A percentile compares a stretch with the other conserved stretches of the same genome.
Conservation (phyloP, 1,284 basidiomycete genomes). For the Cryptococcus sp. region DNA sequence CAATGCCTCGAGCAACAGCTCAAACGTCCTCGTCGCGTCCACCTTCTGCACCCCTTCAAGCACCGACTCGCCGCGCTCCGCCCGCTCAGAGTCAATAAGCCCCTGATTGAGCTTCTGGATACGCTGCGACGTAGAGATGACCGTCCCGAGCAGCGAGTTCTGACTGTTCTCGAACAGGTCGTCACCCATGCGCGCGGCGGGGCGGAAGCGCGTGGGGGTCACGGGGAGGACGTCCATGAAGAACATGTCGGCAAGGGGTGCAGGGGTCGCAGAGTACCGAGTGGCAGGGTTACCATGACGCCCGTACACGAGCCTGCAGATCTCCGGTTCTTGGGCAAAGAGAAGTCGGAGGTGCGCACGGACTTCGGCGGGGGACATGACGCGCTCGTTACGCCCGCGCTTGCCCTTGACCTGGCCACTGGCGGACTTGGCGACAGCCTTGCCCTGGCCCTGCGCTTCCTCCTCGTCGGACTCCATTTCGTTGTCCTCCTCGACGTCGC, state of each 20-base stretch:
- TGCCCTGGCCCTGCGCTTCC: slow-evolving; percentile 56
- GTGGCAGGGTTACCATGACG: slow-evolving; percentile 79
- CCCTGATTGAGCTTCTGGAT: slow-evolving; percentile 74
- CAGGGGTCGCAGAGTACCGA: slow-evolving; percentile 11
- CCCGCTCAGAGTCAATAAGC: slow-evolving; percentile 53
- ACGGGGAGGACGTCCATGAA: slow-evolving; percentile 93
- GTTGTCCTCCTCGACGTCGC: slow-evolving; percentile 53
- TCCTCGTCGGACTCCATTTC: slow-evolving; percentile 43
- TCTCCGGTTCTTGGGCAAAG: slow-evolving; percentile 75
- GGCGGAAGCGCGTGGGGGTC: slow-evolving; percentile 92
- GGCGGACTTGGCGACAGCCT: slow-evolving; percentile 62
- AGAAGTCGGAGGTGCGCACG: slow-evolving; percentile 86
- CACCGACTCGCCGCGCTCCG: slow-evolving; percentile 54
- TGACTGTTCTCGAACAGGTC: slow-evolving; percentile 94
- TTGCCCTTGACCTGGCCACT: slow-evolving; percentile 71
- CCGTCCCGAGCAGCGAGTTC: slow-evolving; percentile 84
- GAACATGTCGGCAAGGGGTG: slow-evolving; percentile 73
- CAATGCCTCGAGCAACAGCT: slow-evolving; percentile 71
- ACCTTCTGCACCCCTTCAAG: slow-evolving; percentile 45
- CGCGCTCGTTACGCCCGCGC: slow-evolving; percentile 78
- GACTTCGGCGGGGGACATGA: slow-evolving; percentile 86
- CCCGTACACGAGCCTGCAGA: slow-evolving; percentile 86
- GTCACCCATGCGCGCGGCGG: slow-evolving; percentile 88
- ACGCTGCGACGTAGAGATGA: slow-evolving; percentile 76
- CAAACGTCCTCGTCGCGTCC: slow-evolving; percentile 60